Base-by-base conservation (phyloP, 2,329 filamentous ascomycete genomes). In the Penicillium aurantiogriseum region DNA sequence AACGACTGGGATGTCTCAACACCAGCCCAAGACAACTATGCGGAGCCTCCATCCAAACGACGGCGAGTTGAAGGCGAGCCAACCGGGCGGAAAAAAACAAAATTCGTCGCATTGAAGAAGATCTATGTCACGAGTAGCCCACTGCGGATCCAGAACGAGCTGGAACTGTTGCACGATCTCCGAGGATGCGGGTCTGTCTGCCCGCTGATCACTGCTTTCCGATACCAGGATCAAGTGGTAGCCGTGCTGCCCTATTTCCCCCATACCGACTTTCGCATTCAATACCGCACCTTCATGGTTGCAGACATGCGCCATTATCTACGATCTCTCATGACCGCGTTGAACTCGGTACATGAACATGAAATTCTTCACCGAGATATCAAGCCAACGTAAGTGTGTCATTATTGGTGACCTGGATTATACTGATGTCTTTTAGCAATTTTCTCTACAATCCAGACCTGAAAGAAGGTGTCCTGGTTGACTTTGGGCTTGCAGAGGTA, bases 51-150 rank as follows among this genome's bases (percentile, higher is more conserved):
- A 0, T 71, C 85, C 11, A 88, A 85, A 70, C 81, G 73, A 64
- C 76, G 74, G 56, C 80, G 76, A 67, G 75, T 68, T 47, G 79
- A 79, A 42, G 70, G 76, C 48, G 74, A 71, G 21, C 64, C 71
- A 21, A 70, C 67, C 23, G 74, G 73, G 40, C 78, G 77, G 54
- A 79, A 77, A 50, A 82, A 79, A 64, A 81, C 88, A 25, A 90
- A 89, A 71, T 97, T 88, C 70, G 95, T 99, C 61, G 94, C 95
- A 21, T 90, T 99, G 76, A 99, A 99, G 79, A 99, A 99, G 79
- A 99, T 99, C 67, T 99, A 99, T 74, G 94, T 97, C 63, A 99
- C 95, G 0, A 97, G 92, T 61, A 97, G 92, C 65, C 94, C 94
- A 0, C 83, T 88, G 29, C 90, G 94, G 45, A 97, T 99, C 66